These are phyloP conservation scores for Pseudohyphozyma bogoriensis DNA, from an alignment of 768 basidiomycete species.

Conservation along the genomic window DNA sequence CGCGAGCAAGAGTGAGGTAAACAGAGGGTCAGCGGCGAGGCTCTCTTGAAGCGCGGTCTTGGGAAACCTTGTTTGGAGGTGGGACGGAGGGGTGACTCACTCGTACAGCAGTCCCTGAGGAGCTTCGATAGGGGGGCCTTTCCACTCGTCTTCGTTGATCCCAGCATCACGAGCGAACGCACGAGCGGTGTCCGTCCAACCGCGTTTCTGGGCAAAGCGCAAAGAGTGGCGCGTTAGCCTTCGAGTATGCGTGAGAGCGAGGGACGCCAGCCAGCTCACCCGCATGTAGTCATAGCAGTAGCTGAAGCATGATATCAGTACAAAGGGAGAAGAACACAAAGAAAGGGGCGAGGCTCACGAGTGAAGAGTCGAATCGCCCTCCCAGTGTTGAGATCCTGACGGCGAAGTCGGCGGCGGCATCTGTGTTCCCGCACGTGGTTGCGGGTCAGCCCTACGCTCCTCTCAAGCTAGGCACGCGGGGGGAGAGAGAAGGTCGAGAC, in stretches of 20 bases:
- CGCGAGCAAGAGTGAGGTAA: not conserved
- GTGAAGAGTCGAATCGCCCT: conserved; percentile 25
- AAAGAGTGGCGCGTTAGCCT: not conserved
- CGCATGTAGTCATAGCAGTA: conserved; percentile 31
- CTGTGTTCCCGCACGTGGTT: no score
- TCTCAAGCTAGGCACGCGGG: no score
- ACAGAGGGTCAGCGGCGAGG: not conserved
- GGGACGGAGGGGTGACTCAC: conserved; percentile 13
- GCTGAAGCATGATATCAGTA: not conserved
- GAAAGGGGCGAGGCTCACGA: conserved; percentile 7
- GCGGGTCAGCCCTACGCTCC: no score
- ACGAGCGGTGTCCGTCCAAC: conserved; percentile 21
- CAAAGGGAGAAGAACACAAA: not conserved
- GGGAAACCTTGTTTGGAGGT: no score
- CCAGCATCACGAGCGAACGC: conserved; percentile 22
- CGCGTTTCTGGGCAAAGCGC: conserved; percentile 18
- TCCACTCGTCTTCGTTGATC: conserved; percentile 21
- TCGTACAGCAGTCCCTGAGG: conserved; percentile 30
- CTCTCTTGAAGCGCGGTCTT: not conserved
- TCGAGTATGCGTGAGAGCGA: not conserved
- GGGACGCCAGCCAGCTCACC: not conserved
- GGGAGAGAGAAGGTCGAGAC: no score
- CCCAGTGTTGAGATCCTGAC: no score
- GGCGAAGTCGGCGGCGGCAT: no score
- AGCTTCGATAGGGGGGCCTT: conserved; percentile 29